A percentile compares a stretch with the other conserved stretches of the same genome.
Evolutionary conservation across 2,329 filamentous ascomycete species (phyloP).

Genomic region (Aplosporella prunicola): DNA sequence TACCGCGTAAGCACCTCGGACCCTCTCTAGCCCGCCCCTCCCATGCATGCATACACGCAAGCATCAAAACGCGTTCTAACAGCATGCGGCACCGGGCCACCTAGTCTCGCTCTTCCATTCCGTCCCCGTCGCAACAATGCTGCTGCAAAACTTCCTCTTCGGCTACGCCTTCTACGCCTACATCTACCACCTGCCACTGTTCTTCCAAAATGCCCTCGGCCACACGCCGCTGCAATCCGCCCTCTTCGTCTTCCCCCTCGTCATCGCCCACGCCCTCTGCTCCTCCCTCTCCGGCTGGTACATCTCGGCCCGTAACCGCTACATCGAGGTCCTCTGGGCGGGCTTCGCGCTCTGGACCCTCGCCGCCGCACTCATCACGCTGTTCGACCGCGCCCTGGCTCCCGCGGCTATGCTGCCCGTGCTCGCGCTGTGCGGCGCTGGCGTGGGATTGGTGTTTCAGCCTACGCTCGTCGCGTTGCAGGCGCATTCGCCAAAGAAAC

Average conservation of each 20-base stretch:
- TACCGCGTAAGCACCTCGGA: conserved; percentile 34
- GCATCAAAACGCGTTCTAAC: too few relatives aligned
- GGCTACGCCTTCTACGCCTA: conserved; percentile 51
- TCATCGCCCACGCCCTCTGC: conserved; percentile 37
- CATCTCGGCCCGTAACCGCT: conserved; percentile 48
- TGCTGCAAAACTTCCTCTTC: conserved; percentile 51
- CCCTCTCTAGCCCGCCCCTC: too few relatives aligned
- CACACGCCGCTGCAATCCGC: conserved; percentile 41
- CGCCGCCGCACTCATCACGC: conserved; percentile 44
- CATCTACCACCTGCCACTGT: conserved; percentile 53
- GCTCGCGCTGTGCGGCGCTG: conserved; percentile 36
- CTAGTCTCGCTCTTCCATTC: too few relatives aligned
- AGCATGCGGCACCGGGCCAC: too few relatives aligned
- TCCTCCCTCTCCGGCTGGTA: conserved; percentile 47
- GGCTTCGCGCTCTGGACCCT: conserved; percentile 41
- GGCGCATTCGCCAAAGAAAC: conserved; percentile 39
- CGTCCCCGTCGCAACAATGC: conserved; percentile 43
- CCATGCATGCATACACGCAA: too few relatives aligned
- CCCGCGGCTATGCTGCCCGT: conserved; percentile 42
- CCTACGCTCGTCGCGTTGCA: conserved; percentile 49
- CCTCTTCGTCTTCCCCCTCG: conserved; percentile 41
- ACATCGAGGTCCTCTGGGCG: conserved; percentile 49
- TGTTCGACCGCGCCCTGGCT: conserved; percentile 36
- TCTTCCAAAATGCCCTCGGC: conserved; percentile 49
- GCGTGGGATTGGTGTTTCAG: conserved; percentile 44